Conservation (phyloP, 805 yeast genomes). For the Ogataea polymorpha region DNA sequence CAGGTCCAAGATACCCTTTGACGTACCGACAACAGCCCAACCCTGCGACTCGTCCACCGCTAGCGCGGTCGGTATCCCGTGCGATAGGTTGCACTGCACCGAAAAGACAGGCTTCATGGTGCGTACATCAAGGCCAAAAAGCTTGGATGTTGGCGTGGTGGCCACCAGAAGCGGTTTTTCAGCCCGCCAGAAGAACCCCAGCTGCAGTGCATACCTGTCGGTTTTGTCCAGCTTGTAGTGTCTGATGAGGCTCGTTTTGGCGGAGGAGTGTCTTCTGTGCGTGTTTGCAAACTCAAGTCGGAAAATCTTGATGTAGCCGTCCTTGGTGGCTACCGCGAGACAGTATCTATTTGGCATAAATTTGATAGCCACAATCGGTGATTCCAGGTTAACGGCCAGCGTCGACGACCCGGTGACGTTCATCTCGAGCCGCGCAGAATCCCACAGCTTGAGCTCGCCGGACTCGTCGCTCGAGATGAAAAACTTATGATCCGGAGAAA, state of each 20-base stretch:
- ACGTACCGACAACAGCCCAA: slow-evolving; percentile 76
- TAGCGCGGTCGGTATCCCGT: slow-evolving; percentile 66
- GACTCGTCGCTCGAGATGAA: slow-evolving; percentile 76
- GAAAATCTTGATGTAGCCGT: slow-evolving; percentile 44
- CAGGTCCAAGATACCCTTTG: slow-evolving; percentile 65
- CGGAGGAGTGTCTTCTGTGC: slow-evolving; percentile 16
- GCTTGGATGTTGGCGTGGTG: slow-evolving; percentile 50
- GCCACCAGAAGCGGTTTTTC: slow-evolving; percentile 44
- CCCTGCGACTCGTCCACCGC: slow-evolving; percentile 47
- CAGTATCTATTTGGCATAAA: slow-evolving; percentile 56
- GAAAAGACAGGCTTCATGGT: slow-evolving; percentile 42
- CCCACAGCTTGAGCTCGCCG: slow-evolving; percentile 80
- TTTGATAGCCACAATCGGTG: slow-evolving; percentile 46
- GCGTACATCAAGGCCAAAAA: slow-evolving; percentile 57
- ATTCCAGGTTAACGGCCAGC: slow-evolving; percentile 44
- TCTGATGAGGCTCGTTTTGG: slow-evolving; percentile 35
- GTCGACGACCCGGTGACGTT: slow-evolving; percentile 53
- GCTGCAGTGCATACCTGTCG: slow-evolving; percentile 40
- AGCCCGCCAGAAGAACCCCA: slow-evolving; percentile 40
- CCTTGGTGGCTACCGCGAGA: slow-evolving; percentile 51
- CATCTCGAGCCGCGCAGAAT: slow-evolving; percentile 57
- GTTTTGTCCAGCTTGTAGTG: slow-evolving; percentile 36
- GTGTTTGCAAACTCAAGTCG: slow-evolving; percentile 34
- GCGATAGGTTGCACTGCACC: slow-evolving; percentile 53
- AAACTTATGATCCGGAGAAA: slow-evolving; percentile 59